Base-by-base conservation (phyloP, 192 early-diverging fungal species). In the Linnemannia zychae region DNA sequence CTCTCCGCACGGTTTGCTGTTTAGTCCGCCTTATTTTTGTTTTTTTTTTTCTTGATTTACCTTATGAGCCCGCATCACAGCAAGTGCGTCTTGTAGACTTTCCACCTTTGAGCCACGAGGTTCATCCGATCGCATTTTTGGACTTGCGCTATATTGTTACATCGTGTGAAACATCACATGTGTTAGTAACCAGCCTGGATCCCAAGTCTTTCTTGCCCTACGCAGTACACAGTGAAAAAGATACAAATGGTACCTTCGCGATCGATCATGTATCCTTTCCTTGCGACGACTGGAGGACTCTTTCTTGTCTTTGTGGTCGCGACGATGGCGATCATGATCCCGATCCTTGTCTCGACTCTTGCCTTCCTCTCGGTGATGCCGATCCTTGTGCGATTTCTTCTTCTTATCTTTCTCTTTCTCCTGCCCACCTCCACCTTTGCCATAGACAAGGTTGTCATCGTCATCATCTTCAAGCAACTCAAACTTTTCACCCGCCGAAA, bases 351-450 rank as follows among this genome's bases (percentile, higher is more conserved):
- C 44, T 50, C 37, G 65, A 36, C 69, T 68, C 47, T 47, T 31
- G 24, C 50, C 71, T 65, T 49, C 70, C 37, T 67, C 48, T 17
- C 67, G 48, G 11, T 78, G 52, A 24, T 20, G 66, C 16, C 82
- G 57, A 66, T 76, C 82, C 17, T 88, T 87, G 52, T 84, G 72
- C 67, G 90, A 88, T 17, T 78, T 71, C 84, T 91, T 82, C 71
- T 80, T 80, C 44, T 89, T 84, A 40, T 91, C 89, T 65, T 92
- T 91, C 71, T 93, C 90, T 3, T 57, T 57, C 52, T 24, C 52
- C n/a, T 57, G 52, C 52, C 57, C 57, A 33, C 24, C 57, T 9
- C 57, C 52, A n/a, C 52, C n/a, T 28, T 12, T 28, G 15, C 53
- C 53, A 57, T 57, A 57, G 0, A 31, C 49, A 53, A 33, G n/a